Percentiles rank a stretch among this genome's conserved stretches.
These are phyloP conservation scores for Pseudogymnoascus sp. DNA, from an alignment of 2,329 filamentous ascomycete species.

Conservation along the genomic window DNA sequence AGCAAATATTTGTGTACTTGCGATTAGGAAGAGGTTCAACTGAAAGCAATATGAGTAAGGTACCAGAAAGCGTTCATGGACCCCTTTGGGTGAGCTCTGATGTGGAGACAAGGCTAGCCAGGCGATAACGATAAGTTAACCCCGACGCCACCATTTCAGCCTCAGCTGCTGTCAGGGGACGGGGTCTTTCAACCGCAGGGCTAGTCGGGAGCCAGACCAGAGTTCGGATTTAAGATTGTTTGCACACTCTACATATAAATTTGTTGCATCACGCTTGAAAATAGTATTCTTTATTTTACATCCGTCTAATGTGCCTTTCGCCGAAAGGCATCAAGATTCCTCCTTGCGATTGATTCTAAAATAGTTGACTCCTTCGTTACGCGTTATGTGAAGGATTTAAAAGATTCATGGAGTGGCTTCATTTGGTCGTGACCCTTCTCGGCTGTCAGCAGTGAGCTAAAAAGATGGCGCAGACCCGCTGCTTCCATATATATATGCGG, in stretches of 20 bases:
- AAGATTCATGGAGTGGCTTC: slow-evolving; percentile 6
- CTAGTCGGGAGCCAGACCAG: background rate
- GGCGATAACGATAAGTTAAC: slow-evolving; percentile 7
- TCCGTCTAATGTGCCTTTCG: background rate
- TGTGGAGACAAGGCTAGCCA: background rate
- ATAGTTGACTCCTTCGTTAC: background rate
- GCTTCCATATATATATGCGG: background rate
- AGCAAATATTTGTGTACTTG: background rate
- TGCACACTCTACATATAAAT: background rate
- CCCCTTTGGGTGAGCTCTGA: slow-evolving; percentile 1
- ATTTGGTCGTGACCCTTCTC: background rate
- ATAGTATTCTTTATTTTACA: slow-evolving; percentile 5
- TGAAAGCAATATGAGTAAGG: background rate
- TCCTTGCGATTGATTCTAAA: background rate
- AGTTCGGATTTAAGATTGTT: background rate
- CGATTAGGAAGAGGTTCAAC: background rate
- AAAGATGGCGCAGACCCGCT: background rate
- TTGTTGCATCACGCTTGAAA: background rate
- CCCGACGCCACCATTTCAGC: background rate
- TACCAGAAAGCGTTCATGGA: background rate
- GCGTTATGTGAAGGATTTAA: slow-evolving; percentile 2
- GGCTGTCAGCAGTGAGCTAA: background rate
- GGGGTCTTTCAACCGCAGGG: background rate
- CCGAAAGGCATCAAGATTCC: background rate
- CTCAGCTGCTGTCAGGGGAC: background rate